Evolutionary conservation across 805 yeast genomes (phyloP), one percentile per base, ranked within the genome.

Genomic region (Metschnikowia continentalis): DNA sequence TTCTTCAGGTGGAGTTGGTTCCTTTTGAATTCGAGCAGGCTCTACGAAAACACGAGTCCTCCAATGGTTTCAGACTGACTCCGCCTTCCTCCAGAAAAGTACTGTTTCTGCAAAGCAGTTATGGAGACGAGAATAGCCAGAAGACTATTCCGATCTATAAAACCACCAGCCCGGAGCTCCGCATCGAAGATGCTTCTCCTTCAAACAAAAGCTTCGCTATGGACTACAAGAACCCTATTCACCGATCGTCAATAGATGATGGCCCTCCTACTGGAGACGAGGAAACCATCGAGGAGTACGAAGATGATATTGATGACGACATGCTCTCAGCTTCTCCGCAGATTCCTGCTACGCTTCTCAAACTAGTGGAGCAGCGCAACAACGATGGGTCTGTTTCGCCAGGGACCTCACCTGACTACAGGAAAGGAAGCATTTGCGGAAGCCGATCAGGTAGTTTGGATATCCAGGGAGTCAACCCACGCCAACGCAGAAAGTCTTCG

Each of bases 261-360:
- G 49, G 46, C 14, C 23, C 39, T 19, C 23, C 44, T n/a, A 47
- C 50, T 3, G 49, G 64, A 7, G 70, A 59, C 17, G 63, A 58
- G 5, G 69, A 66, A 26, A 63, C 51, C 37, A 53, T 67, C n/a
- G 73, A 70, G 14, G 61, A 58, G 42, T 52, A 50, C 53, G 77
- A 72, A 49, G 76, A 72, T 44, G 77, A 74, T 36, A 56, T 71
- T 48, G 77, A 74, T 57, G 75, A 77, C 42, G 77, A 74, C 33
- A 53, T 71, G 20, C 63, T 82, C 22, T 78, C 84, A 0, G 82
- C 81, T 4, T 83, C 88, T 1, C 90, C 90, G 0, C 87, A 84
- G 57, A 83, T 84, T 2, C 90, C 90, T 0, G 79, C 79, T 33
- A 80, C 80, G 42, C 69, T 84, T 15, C 65, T 84, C 37, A 73